Percentiles rank a stretch among this genome's conserved stretches.
These are phyloP conservation scores for Geranium brycei DNA, from an alignment of 345 rosid genomes.

Conservation along the genomic window DNA sequence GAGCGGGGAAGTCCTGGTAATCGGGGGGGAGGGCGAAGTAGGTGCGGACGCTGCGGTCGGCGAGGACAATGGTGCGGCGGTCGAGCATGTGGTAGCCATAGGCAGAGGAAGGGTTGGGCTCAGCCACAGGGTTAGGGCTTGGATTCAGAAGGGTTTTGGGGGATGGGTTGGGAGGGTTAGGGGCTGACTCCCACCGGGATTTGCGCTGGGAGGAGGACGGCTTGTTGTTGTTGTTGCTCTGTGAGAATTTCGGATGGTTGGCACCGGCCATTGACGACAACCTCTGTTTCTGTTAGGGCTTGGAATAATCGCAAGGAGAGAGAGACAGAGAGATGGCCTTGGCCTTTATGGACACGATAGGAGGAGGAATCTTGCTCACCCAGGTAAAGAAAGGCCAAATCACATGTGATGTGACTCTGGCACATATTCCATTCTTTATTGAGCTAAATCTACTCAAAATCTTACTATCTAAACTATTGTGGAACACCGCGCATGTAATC, in stretches of 20 bases:
- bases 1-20: slow-evolving; percentile 56
- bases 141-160: slow-evolving; percentile 25
- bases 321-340: too few species aligned
- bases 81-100: slow-evolving; percentile 95
- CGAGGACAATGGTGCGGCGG: slow-evolving; percentile 65
- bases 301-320: not conserved
- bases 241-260: slow-evolving; percentile 30
- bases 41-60: slow-evolving; percentile 85
- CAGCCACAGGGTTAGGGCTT: slow-evolving; percentile 22
- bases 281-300: not conserved
- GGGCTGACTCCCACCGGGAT: slow-evolving; percentile 45
- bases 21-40: slow-evolving; percentile 93
- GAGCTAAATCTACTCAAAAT: too few species aligned
- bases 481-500: too few species aligned
- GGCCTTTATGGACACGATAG: too few species aligned
- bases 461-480: too few species aligned
- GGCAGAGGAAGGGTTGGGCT: slow-evolving; percentile 21
- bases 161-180: slow-evolving; percentile 22
- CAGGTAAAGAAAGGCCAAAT: too few species aligned
- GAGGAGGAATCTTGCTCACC: too few species aligned
- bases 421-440: too few species aligned
- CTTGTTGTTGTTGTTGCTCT: slow-evolving; percentile 16
- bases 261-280: slow-evolving; percentile 37
- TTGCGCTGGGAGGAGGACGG: slow-evolving; percentile 33
- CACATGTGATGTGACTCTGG: too few species aligned